phyloP scores from a whole-genome alignment of 2,329 filamentous ascomycete species.

The Neonectria coccinea region DNA sequence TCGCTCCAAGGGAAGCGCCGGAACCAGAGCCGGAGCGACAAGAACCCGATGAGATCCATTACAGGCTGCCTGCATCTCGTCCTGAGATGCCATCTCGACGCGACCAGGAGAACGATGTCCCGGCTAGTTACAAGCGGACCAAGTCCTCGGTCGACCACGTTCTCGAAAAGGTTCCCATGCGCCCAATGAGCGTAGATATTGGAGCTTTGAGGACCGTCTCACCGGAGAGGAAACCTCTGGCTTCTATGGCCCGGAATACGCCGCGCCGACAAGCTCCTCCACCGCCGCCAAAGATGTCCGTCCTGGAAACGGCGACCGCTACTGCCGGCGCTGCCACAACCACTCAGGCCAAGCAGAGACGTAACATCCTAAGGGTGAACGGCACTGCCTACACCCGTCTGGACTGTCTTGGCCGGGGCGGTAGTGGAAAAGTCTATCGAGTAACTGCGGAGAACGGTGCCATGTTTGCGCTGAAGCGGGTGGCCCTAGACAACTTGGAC shows the following conservation, averaged over 20 bases:
- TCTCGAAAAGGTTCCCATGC: slow-evolving; percentile 66
- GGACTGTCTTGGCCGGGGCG: slow-evolving; percentile 90
- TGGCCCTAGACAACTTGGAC: slow-evolving; percentile 90
- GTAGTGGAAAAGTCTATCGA: slow-evolving; percentile 93
- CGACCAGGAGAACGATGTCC: slow-evolving; percentile 88
- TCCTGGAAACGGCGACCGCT: slow-evolving; percentile 90
- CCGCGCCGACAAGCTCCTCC: slow-evolving; percentile 82
- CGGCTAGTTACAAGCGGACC: slow-evolving; percentile 73
- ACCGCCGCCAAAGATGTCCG: slow-evolving; percentile 95
- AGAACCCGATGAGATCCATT: slow-evolving; percentile 58
- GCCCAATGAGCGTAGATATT: slow-evolving; percentile 61
- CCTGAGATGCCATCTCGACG: slow-evolving; percentile 70
- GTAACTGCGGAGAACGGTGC: slow-evolving; percentile 98
- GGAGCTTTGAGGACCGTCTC: slow-evolving; percentile 55
- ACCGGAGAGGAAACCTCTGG: slow-evolving; percentile 68
- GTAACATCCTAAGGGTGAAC: slow-evolving; percentile 88
- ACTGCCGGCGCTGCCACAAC: slow-evolving; percentile 84
- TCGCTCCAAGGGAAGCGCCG: background rate
- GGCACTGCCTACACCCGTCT: slow-evolving; percentile 90
- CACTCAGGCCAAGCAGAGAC: slow-evolving; percentile 77
- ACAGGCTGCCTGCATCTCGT: slow-evolving; percentile 58
- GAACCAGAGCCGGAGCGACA: slow-evolving; percentile 43
- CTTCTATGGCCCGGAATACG: slow-evolving; percentile 71
- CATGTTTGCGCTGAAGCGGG: slow-evolving; percentile 92
- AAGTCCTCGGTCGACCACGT: slow-evolving; percentile 67